A percentile compares a stretch with the other conserved stretches of the same genome.
phyloP scores from a whole-genome alignment of 768 basidiomycete genomes.

The Dacryopinax primogenitus region DNA sequence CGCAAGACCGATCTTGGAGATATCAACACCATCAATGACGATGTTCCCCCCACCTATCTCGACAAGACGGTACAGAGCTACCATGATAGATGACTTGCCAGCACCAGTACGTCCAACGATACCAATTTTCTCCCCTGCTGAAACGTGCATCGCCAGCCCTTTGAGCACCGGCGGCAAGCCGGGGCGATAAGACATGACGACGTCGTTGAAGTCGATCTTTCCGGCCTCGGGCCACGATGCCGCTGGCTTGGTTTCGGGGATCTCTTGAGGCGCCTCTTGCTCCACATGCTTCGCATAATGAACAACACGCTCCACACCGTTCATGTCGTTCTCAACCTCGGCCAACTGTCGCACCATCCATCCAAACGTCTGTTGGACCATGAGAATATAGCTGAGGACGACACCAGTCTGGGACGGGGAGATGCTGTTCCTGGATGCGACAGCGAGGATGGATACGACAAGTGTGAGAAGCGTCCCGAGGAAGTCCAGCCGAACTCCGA shows the following conservation, averaged over 20 bases:
- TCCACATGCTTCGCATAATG: conserved; percentile 71
- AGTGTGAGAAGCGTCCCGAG: conserved; percentile 56
- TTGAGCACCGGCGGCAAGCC: conserved; percentile 83
- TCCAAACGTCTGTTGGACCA: conserved; percentile 56
- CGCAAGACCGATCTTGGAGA: conserved; percentile 63
- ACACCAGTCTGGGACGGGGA: conserved; percentile 61
- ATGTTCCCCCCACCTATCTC: conserved; percentile 67
- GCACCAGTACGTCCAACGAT: conserved; percentile 81
- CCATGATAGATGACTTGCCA: conserved; percentile 84
- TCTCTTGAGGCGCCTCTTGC: conserved; percentile 62
- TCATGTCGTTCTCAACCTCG: conserved; percentile 91
- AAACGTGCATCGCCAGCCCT: conserved; percentile 56
- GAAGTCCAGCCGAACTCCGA: conserved; percentile 80
- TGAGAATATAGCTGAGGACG: conserved; percentile 61
- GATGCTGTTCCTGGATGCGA: conserved; percentile 58
- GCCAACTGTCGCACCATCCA: conserved; percentile 67
- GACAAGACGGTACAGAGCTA: conserved; percentile 71
- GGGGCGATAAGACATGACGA: conserved; percentile 71
- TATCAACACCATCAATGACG: conserved; percentile 68
- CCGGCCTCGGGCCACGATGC: conserved; percentile 65
- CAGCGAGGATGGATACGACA: conserved; percentile 63
- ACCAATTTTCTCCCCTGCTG: conserved; percentile 78
- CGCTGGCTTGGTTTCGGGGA: conserved; percentile 47
- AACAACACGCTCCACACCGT: conserved; percentile 72
- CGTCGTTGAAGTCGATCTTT: conserved; percentile 55